These are phyloP conservation scores for Penicillium sp. DNA, from an alignment of 2,329 filamentous ascomycete species.

Conservation along the genomic window DNA sequence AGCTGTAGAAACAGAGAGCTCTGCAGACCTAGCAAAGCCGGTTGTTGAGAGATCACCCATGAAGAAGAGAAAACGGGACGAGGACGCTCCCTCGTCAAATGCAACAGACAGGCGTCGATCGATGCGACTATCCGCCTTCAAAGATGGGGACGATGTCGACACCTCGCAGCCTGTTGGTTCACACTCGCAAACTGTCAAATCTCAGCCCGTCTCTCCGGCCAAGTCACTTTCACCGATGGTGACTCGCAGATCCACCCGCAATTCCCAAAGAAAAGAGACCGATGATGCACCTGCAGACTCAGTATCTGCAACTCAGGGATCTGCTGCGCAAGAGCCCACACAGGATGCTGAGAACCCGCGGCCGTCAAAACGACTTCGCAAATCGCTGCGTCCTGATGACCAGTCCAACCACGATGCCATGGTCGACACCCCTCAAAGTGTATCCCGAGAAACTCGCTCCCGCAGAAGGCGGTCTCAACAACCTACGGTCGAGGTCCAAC, in stretches of 20 bases:
- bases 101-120: constrained; percentile 32
- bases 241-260: constrained; percentile 27
- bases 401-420: constrained; percentile 14
- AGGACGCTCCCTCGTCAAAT: constrained; percentile 14
- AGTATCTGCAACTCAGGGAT: not conserved
- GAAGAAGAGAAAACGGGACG: constrained; percentile 37
- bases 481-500: constrained; percentile 8
- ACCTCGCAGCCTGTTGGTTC: constrained; percentile 12
- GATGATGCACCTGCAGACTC: not conserved
- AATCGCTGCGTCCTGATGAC: constrained; percentile 31
- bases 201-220: constrained; percentile 1
- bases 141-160: constrained; percentile 9
- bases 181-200: constrained; percentile 13
- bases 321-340: not conserved
- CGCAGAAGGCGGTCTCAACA: constrained; percentile 22
- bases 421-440: constrained; percentile 12
- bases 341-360: constrained; percentile 15
- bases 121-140: constrained; percentile 23
- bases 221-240: constrained; percentile 18
- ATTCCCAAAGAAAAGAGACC: constrained; percentile 17
- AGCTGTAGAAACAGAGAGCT: constrained; percentile 30
- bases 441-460: constrained; percentile 18
- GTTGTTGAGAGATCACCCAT: constrained; percentile 15
- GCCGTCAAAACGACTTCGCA: constrained; percentile 29
- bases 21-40: constrained; percentile 5